Conservation (phyloP, 1,284 basidiomycete genomes). For the Austroboletus novae-zelandiae region DNA sequence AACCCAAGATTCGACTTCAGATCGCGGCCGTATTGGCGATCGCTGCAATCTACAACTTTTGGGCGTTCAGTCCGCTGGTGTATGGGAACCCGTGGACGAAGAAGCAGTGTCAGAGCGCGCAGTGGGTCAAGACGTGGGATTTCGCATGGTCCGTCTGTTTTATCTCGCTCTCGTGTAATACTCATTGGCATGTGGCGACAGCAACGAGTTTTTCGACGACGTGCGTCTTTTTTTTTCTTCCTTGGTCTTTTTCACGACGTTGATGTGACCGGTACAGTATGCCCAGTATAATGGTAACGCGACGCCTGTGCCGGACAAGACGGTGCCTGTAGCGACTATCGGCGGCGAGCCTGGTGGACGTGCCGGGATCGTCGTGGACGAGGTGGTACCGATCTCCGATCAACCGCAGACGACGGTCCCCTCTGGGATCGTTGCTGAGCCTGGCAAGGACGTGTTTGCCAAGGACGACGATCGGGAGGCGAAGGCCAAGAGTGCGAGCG, state of each 20-base stretch:
- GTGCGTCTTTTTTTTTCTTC: conserved; percentile 40
- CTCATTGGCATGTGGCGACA: conserved; percentile 20
- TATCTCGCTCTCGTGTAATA: not conserved
- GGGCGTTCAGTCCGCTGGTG: conserved; percentile 77
- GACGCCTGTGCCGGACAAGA: conserved; percentile 37
- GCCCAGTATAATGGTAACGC: conserved; percentile 44
- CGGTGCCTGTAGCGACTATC: conserved; percentile 39
- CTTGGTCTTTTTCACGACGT: not conserved
- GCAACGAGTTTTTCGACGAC: conserved; percentile 61
- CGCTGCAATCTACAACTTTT: conserved; percentile 77
- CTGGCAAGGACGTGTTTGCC: conserved; percentile 66
- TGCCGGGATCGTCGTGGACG: conserved; percentile 46
- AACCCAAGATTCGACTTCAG: conserved; percentile 76
- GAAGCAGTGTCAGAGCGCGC: conserved; percentile 70
- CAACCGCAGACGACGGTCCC: conserved; percentile 41
- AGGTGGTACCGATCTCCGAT: conserved; percentile 19
- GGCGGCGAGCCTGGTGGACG: conserved; percentile 48
- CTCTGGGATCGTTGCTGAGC: conserved; percentile 56
- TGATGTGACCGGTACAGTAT: conserved; percentile 41
- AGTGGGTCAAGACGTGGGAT: conserved; percentile 94
- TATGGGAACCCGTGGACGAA: conserved; percentile 92
- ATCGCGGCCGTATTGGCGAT: conserved; percentile 73
- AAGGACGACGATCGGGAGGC: conserved; percentile 35
- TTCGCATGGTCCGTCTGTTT: conserved; percentile 74
- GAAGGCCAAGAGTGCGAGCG: conserved; percentile 29